Base-by-base conservation (phyloP, 164 flowering plant genomes). In the Kalanchoe fedtschenkoi region DNA sequence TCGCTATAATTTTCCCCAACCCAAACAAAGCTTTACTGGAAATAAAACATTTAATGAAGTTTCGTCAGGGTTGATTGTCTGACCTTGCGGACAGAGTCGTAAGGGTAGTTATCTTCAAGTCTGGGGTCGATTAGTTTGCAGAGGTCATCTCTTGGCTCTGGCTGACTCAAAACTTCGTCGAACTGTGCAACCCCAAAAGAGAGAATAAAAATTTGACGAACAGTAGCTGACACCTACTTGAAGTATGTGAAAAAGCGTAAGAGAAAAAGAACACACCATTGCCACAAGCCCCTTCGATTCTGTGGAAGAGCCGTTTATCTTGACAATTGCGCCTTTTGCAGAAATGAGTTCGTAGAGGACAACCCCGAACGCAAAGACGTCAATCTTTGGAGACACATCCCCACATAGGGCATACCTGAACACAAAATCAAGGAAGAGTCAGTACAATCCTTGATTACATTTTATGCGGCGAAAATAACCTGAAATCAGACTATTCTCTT, bases 301-400 rank as follows among this genome's bases (percentile, higher is more conserved):
- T 47, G 83, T 62, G 64, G 34, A 24, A 39, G 77, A 58, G 43
- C 61, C 78, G 72, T 69, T 77, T 39, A 71, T 54, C 74, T 74
- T 88, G 46, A 88, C 84, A 39, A 91, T 73, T 39, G 95, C 91
- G 65, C 80, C 85, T 75, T 83, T 91, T 26, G 95, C 96, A 54
- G 95, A 91, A 56, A 91, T 87, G 42, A 88, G 81, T 67, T 91
- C 95, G 63, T 81, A 88, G 19, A 88, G 81, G 53, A 91, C 96
- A 61, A 91, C 97, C 3, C 97, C 97, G 69, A 91, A 91, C 41
- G 97, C 97, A 78, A 76, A 91, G n/a, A 91, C 97, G 79, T 91
- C 97, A 38, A 86, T 68, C 75, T 86, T 91, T 6, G 97, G 82
- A 34, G 97, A 85, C 55, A 87, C 84, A 65, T 84, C 91, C 58